Conservation (phyloP, 805 yeast genomes). For the Candida golubevii region DNA sequence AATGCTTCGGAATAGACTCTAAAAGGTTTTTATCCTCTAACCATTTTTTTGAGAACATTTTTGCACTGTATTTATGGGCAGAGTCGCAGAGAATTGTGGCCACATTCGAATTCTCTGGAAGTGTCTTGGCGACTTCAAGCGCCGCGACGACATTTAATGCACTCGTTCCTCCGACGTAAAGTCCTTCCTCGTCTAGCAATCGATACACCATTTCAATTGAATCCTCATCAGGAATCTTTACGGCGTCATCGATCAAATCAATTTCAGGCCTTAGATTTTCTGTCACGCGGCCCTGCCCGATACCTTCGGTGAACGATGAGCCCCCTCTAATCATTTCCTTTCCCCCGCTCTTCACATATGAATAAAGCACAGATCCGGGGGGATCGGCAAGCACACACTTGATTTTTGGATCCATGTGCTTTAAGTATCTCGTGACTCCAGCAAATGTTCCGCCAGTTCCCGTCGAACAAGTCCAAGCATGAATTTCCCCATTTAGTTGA, state of each 20-base stretch:
- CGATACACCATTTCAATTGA: constrained; percentile 81
- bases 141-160: constrained; percentile 92
- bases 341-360: constrained; percentile 70
- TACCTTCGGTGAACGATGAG: constrained; percentile 89
- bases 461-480: constrained; percentile 84
- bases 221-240: constrained; percentile 72
- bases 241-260: constrained; percentile 72
- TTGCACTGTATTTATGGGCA: constrained; percentile 82
- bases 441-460: constrained; percentile 95
- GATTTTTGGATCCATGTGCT: constrained; percentile 57
- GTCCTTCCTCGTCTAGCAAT: constrained; percentile 83
- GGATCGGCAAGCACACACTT: constrained; percentile 83
- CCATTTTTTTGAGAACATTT: constrained; percentile 78
- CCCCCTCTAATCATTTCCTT: constrained; percentile 68
- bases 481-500: constrained; percentile 71
- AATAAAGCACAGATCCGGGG: constrained; percentile 83
- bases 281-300: constrained; percentile 93
- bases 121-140: constrained; percentile 60
- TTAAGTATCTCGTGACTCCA: constrained; percentile 75
- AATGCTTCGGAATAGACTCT: constrained; percentile 62
- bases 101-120: constrained; percentile 77
- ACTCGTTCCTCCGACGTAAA: constrained; percentile 86
- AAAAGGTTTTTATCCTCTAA: constrained; percentile 63
- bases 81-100: constrained; percentile 89
- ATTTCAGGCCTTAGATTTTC: constrained; percentile 73